Evolutionary conservation across 139 green algal genomes (phyloP).

Genomic region (Deuterostichococcus epilithicus): DNA sequence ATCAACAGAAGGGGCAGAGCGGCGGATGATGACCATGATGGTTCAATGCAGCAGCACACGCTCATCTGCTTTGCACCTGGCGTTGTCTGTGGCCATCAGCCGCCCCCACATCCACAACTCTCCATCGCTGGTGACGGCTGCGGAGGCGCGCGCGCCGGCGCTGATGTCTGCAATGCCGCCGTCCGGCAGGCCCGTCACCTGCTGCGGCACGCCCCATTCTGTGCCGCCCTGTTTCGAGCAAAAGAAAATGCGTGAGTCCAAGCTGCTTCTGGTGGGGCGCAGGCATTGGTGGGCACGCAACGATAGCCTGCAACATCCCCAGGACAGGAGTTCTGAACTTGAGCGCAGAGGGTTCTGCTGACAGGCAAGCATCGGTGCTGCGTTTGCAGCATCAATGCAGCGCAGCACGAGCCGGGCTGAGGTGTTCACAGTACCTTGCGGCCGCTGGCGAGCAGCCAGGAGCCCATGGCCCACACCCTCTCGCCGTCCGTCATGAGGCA

Average conservation of each 20-base stretch:
- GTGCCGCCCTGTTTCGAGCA: background rate
- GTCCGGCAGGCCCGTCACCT: conserved; percentile 31
- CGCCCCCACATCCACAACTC: conserved; percentile 57
- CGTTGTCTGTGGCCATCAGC: conserved; percentile 26
- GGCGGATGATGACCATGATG: too few species aligned
- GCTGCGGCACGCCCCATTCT: conserved; percentile 20
- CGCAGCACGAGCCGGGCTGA: too few species aligned
- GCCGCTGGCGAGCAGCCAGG: conserved; percentile 13
- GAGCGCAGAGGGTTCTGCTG: too few species aligned
- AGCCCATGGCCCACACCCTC: conserved; percentile 53
- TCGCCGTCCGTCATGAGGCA: conserved; percentile 52
- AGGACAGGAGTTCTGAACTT: too few species aligned
- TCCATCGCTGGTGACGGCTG: conserved; percentile 42
- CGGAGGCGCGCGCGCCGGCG: conserved; percentile 45
- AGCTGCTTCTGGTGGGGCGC: too few species aligned
- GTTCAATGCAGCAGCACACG: too few species aligned
- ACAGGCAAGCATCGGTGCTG: too few species aligned
- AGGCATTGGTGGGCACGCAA: too few species aligned
- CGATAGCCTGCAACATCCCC: too few species aligned
- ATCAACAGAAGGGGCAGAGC: too few species aligned
- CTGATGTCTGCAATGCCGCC: conserved; percentile 26
- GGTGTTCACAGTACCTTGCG: background rate
- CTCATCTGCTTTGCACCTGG: too few species aligned
- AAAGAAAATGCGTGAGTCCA: background rate
- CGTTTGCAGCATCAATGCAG: too few species aligned